Percentiles rank a stretch among this genome's conserved stretches.
Conservation (phyloP, 441 rosid species). For the Pelargonium cotyledonis region DNA sequence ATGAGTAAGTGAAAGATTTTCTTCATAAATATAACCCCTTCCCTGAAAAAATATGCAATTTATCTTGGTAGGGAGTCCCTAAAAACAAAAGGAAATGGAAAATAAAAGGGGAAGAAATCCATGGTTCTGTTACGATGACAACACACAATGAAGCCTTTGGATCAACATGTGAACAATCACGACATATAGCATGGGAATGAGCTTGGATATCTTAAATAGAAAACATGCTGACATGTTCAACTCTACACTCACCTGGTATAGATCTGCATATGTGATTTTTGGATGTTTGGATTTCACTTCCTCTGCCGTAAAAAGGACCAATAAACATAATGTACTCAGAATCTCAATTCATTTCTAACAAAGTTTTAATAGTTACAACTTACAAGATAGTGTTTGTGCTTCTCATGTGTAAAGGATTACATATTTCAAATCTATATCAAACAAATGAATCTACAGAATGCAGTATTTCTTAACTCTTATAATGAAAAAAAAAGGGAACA, state of each 20-base stretch:
- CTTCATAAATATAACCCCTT: no score
- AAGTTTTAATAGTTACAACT: no score
- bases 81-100: no score
- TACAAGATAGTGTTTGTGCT: neutral
- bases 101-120: no score
- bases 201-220: neutral
- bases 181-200: neutral
- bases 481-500: neutral
- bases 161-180: neutral
- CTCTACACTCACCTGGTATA: conserved; percentile 57
- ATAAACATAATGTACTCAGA: no score
- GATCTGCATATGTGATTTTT: conserved; percentile 74
- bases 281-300: conserved; percentile 75
- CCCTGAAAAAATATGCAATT: neutral
- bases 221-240: conserved; percentile 8
- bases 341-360: no score
- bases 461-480: neutral
- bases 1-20: no score
- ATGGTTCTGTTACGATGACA: no score
- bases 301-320: conserved; percentile 35
- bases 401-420: neutral
- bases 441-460: conserved; percentile 4
- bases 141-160: neutral
- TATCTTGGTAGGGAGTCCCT: no score
- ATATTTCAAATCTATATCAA: neutral